Evolutionary conservation across 768 basidiomycete genomes (phyloP).

Genomic region (Mycena filopes): DNA sequence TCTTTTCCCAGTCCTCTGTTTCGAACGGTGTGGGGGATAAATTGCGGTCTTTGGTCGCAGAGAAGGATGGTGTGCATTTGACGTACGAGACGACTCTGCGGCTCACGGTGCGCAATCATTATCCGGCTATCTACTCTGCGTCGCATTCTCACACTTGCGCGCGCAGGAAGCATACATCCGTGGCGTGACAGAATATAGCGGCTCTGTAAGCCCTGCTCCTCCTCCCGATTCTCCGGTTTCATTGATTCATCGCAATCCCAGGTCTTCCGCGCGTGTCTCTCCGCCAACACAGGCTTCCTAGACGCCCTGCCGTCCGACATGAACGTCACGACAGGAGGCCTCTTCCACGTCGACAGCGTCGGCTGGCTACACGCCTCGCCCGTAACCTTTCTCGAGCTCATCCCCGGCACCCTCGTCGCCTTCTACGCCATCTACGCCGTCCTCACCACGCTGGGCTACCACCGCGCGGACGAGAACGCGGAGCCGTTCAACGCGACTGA

Average conservation of each 20-base stretch:
- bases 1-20: neutral
- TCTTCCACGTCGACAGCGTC: neutral
- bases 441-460: neutral
- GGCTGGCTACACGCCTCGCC: neutral
- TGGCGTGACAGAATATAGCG: constrained; percentile 4
- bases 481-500: neutral
- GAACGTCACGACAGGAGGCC: neutral
- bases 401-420: neutral
- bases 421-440: neutral
- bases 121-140: neutral
- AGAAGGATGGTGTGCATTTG: neutral
- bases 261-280: constrained; percentile 9
- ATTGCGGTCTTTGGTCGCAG: neutral
- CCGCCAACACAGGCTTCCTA: neutral
- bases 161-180: neutral
- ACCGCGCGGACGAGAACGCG: neutral
- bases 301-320: neutral
- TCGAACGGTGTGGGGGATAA: constrained; percentile 3
- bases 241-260: no score
- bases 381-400: neutral
- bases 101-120: neutral
- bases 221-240: neutral
- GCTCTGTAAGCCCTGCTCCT: neutral
- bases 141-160: neutral
- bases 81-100: neutral